Conservation (phyloP, 305 asterid genomes). For the Solanum hybrid region DNA sequence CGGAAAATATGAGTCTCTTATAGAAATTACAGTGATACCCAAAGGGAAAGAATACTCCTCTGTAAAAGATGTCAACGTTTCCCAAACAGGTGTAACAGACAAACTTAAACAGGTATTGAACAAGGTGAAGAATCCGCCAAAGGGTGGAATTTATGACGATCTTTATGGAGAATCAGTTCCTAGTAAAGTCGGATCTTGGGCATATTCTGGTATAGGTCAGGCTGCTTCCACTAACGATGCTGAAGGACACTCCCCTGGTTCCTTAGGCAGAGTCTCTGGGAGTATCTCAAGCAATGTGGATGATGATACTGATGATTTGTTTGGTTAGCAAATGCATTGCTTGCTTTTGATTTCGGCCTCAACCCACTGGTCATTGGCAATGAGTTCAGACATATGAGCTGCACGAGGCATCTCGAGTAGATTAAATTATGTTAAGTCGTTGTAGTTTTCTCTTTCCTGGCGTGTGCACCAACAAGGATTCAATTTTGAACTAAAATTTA, state of each 20-base stretch:
- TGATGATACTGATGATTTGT: slow-evolving; percentile 59
- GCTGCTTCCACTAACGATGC: slow-evolving; percentile 26
- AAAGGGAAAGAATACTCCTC: slow-evolving; percentile 67
- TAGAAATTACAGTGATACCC: slow-evolving; percentile 75
- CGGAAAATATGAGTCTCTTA: slow-evolving; percentile 93
- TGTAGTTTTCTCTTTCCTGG: not conserved
- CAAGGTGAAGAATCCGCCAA: slow-evolving; percentile 70
- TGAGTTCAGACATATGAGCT: not conserved
- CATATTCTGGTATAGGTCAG: slow-evolving; percentile 31
- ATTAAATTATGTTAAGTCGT: not conserved
- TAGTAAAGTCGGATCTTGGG: slow-evolving; percentile 85
- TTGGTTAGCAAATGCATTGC: slow-evolving; percentile 43
- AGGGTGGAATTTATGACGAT: slow-evolving; percentile 82
- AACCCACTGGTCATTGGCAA: not conserved
- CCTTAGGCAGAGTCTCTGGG: slow-evolving; percentile 21
- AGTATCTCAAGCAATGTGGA: slow-evolving; percentile 27
- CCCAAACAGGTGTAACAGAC: slow-evolving; percentile 72
- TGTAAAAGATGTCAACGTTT: slow-evolving; percentile 29
- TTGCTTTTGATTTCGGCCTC: not conserved
- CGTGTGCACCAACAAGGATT: not conserved
- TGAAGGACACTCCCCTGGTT: slow-evolving; percentile 29
- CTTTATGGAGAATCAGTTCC: slow-evolving; percentile 76
- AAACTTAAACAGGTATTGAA: slow-evolving; percentile 75
- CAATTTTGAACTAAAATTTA: not conserved
- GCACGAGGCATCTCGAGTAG: not conserved